Base-by-base conservation (phyloP, 306 rosid species). In the Sindora glabra region DNA sequence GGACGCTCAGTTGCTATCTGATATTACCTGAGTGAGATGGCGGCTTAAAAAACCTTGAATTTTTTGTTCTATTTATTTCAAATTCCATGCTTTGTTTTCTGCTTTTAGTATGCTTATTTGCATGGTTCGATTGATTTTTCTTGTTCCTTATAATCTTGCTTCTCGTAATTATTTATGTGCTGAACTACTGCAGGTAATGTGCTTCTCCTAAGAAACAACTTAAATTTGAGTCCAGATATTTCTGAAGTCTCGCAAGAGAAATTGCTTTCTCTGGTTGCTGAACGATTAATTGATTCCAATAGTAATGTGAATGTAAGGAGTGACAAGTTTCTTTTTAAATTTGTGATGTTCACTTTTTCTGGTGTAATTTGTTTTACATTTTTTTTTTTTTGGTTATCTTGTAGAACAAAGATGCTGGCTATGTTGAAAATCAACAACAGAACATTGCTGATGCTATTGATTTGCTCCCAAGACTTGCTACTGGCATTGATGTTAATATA, bases 391-490 rank as follows among this genome's bases (percentile, higher is more conserved):
- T 66, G 51, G 7, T 67, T 55, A 46, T 63, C 40, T 56, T 78
- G 29, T 56, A 94, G 99, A 75, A 89, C 79, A 89, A 89, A 68
- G 99, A 94, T 26, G 87, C 84, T 25, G 92, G 84, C 33, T 94
- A 89, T 79, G 87, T 77, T 3, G 82, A 82, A 81, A 94, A 94
- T 76, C 97, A 89, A 77, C 89, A 80, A 59, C 94, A 89, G 83
- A 94, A 94, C 80, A 94, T 94, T 84, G 37, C 99, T 6, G 97
- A 94, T 73, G 99, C 99, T 34, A 94, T 94, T 67, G 99, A 94
- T 81, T 82, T 82, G 71, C 97, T 94, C 53, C 99, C 97, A 44
- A 82, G 84, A 66, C 99, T 94, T 70, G 95, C 99, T 45, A 94
- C 99, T 4, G 99, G 99, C 71, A 94, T 94, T 51, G 99, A 94